A percentile compares a stretch with the other conserved stretches of the same genome.
phyloP scores from a whole-genome alignment of 148 eudicot species.

The Arbutus unedo region DNA sequence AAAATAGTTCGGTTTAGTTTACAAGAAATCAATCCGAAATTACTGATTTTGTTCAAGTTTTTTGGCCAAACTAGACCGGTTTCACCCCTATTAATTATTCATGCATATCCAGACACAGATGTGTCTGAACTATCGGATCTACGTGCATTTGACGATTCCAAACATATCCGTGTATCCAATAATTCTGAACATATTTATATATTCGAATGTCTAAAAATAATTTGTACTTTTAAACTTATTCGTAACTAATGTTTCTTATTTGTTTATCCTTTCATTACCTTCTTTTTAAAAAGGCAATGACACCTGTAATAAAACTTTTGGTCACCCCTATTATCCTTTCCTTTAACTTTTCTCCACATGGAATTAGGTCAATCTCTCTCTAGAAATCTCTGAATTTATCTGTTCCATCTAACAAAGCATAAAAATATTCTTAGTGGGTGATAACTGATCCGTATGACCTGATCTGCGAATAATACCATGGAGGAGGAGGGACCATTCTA shows the following conservation, averaged over 20 bases:
- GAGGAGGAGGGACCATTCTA: slow-evolving; percentile 10
- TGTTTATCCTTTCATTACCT: not conserved
- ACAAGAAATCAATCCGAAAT: no score
- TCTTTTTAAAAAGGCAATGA: slow-evolving; percentile 11
- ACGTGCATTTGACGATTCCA: no score
- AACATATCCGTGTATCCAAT: no score
- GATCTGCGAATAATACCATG: slow-evolving; percentile 17
- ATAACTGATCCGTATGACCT: not conserved
- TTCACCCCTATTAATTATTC: no score
- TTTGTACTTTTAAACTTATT: no score
- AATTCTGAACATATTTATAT: no score
- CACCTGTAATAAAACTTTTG: not conserved
- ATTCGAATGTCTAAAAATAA: no score
- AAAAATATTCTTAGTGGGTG: not conserved
- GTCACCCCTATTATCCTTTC: not conserved
- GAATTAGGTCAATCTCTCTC: not conserved
- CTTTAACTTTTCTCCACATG: not conserved
- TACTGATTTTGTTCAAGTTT: no score
- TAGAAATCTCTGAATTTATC: not conserved
- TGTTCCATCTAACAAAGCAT: not conserved
- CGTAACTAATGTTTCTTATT: not conserved
- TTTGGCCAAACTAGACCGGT: no score
- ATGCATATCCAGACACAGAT: no score
- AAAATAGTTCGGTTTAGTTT: no score
- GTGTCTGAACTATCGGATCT: no score